Evolutionary conservation across 2,329 filamentous ascomycete species (phyloP), one percentile per base, ranked within the genome.

Genomic region (Fusarium tricinctum): DNA sequence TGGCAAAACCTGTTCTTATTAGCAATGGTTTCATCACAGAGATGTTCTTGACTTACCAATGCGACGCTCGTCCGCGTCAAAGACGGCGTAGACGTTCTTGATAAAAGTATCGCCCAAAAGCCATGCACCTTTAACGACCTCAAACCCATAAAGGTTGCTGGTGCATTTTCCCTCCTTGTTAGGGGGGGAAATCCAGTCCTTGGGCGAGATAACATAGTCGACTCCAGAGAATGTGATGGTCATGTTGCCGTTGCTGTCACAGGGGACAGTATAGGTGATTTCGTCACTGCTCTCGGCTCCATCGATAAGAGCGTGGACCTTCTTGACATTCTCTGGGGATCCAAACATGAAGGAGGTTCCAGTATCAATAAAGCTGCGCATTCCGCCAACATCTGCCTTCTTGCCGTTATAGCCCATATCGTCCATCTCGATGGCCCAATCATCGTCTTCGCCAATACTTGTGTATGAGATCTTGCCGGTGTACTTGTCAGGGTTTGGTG

Each of bases 51-150:
- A 76, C 83, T 76, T 76, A 86, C 90, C 91, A 68, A 94, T 87
- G 51, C 85, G 86, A 43, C 78, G 79, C 68, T 88, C 75, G 66
- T 95, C 93, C 53, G 87, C 88, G 77, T 97, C 94, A 76, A 97
- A 97, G 23, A 96, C 90, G 2, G 88, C 84, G 76, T 97, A 97
- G 17, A 97, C 93, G 71, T 97, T 97, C 81, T 97, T 97, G 64
- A 97, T 80, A 73, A 97, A 97, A 1, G 91, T 88, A 69, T 94
- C 93, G 3, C 94, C 94, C 1, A 97, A 79, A n/a, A 97, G 83
- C 93, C 93, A 97, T 28, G 89, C 72, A 71, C 82, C 83, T 1
- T 83, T 80, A 46, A 93, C 89, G 15, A 92, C 88, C 75, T 91
- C 86, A 26, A 88, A 84, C 3, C 91, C 92, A 53, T 93, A 90